These are phyloP conservation scores for Dactylellina drechsleri DNA, from an alignment of 2,329 filamentous ascomycete species.

Conservation along the genomic window DNA sequence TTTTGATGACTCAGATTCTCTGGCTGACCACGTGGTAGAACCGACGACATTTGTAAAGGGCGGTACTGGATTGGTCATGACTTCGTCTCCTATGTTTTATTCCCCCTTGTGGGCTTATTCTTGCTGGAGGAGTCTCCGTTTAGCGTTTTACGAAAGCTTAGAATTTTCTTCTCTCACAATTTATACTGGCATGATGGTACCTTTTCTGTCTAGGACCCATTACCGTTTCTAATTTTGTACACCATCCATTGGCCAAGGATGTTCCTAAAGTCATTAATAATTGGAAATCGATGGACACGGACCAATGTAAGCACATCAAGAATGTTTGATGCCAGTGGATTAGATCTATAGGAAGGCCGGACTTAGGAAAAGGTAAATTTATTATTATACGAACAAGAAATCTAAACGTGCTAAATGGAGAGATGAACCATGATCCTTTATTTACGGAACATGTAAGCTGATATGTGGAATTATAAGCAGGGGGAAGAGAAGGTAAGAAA, in stretches of 20 bases:
- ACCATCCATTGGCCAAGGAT: constrained; percentile 68
- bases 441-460: too few species aligned
- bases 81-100: constrained; percentile 66
- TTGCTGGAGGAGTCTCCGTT: constrained; percentile 55
- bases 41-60: constrained; percentile 20
- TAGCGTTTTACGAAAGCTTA: constrained; percentile 56
- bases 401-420: too few species aligned
- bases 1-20: constrained; percentile 59
- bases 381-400: too few species aligned
- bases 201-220: constrained; percentile 68
- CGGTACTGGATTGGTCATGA: constrained; percentile 77
- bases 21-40: constrained; percentile 16
- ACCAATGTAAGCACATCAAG: constrained; percentile 75
- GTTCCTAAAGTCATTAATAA: constrained; percentile 65
- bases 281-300: constrained; percentile 70
- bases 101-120: constrained; percentile 63
- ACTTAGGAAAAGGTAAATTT: not conserved
- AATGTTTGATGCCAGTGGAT: constrained; percentile 63
- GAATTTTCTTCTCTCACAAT: constrained; percentile 62
- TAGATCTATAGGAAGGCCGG: not conserved
- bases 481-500: too few species aligned
- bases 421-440: too few species aligned
- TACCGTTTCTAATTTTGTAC: constrained; percentile 69
- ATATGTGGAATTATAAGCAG: too few species aligned
- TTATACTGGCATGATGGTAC: constrained; percentile 68